Evolutionary conservation across 495 filamentous ascomycete genomes (phyloP), one percentile per base, ranked within the genome.

Genomic region (Penicillium verhagenii): DNA sequence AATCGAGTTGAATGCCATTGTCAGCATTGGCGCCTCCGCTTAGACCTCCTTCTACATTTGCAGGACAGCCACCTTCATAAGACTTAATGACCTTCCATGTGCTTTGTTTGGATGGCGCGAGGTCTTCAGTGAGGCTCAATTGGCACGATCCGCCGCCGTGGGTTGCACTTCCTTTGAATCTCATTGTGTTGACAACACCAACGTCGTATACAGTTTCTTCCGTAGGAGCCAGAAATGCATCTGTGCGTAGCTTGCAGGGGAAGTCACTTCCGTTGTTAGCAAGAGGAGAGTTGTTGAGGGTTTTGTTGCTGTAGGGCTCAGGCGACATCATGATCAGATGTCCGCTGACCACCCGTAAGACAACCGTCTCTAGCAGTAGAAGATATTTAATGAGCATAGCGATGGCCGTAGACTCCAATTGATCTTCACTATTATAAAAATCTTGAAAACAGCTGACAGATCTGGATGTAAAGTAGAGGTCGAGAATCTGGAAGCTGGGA

Each of bases 91-190:
- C 90, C 67, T 87, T 84, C 80, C 81, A 95, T 46, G 68, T 56
- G 6, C 69, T 67, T 43, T 66, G 49, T 56, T 75, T 75, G 2
- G 76, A 73, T 38, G 82, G 84, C 59, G 76, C 62, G 40, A 72
- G 75, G 58, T 93, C 89, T 54, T 84, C 84, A 18, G 90, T 91
- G 63, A 95, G 74, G 21, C 82, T 85, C 51, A 96, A 68, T 66
- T 96, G 91, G 72, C 90, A 95, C 23, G 87, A 90, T 21, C 91
- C 91, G 46, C 91, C 91, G 43, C 90, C 89, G 64, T 96, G 90
- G 8, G 83, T 81, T 3, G 89, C 89, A 42, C 63, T 61, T 11
- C 71, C 72, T 4, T 57, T 33, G 47, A 75, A 67, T 44, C 48
- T 58, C 26, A 74, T 24, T 8, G 55, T 35, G 31, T 67, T 57